Conservation (phyloP, 2,329 filamentous ascomycete species). For the Aspergillus ibericus region DNA sequence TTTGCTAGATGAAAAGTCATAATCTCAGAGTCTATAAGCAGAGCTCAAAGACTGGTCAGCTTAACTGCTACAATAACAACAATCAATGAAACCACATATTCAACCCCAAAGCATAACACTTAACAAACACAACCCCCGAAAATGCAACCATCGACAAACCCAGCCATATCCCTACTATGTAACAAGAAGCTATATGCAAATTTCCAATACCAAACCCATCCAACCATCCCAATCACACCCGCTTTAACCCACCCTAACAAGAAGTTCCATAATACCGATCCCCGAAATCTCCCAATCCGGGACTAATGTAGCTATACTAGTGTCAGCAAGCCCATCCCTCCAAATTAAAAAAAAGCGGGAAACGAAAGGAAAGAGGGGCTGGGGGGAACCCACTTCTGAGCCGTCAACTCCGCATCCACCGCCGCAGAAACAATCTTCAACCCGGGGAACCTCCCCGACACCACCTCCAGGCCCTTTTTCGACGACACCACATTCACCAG, state of each 20-base stretch:
- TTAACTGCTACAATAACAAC: too few species aligned
- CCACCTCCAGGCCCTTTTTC: slow-evolving; percentile 20
- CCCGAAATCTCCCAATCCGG: slow-evolving; percentile 41
- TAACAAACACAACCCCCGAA: too few species aligned
- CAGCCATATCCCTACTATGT: too few species aligned
- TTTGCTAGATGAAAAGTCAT: too few species aligned
- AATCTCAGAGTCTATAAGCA: too few species aligned
- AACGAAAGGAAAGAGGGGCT: not conserved
- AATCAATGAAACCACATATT: too few species aligned
- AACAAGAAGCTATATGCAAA: too few species aligned
- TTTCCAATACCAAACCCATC: not conserved
- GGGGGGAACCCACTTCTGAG: slow-evolving; percentile 18
- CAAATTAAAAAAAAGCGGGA: not conserved
- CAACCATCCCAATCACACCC: not conserved
- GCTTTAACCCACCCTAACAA: not conserved
- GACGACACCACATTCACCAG: slow-evolving; percentile 33
- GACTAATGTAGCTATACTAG: slow-evolving; percentile 33
- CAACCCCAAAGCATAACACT: too few species aligned
- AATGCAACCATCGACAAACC: too few species aligned
- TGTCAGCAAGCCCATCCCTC: not conserved
- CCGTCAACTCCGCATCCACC: slow-evolving; percentile 17
- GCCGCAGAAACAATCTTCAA: slow-evolving; percentile 25
- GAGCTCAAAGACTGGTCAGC: too few species aligned
- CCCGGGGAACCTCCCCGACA: slow-evolving; percentile 21
- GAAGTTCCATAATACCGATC: slow-evolving; percentile 33